Base-by-base conservation (phyloP, 164 flowering plant genomes). In the Saururus chinensis region DNA sequence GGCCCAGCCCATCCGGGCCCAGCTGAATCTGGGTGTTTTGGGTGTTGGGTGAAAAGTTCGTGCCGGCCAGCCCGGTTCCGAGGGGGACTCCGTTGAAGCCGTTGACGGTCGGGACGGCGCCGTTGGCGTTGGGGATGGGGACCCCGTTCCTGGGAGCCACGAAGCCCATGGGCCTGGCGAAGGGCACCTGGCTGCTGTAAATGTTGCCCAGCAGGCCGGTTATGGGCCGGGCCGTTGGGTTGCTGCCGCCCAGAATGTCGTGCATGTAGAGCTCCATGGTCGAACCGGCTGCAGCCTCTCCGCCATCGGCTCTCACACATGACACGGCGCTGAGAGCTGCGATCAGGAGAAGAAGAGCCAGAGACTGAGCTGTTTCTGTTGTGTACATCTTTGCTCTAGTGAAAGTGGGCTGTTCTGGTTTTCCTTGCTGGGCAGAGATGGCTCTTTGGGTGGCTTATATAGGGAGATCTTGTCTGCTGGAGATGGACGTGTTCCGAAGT, bases 171-270 rank as follows among this genome's bases (percentile, higher is more conserved):
- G 86, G 88, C 75, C 79, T 80, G 22, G 97, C 91, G 58, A 90
- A 90, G 63, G 97, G 91, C 35, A 84, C 91, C 65, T 86, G 91
- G 4, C 97, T 87, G 61, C 76, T 83, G 72, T 90, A 88, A 52
- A 90, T 86, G 79, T 78, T 90, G 10, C 95, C 97, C 12, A 87
- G 80, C 61, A 87, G 64, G 62, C 97, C 97, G 1, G 91, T 90
- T 57, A 87, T 75, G 8, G 97, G 97, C 65, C 95, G 71, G 12
- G 92, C 90, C 8, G 90, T 87, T 0, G 95, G 92, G 70, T 58
- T 83, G 56, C 77, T 90, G 9, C 92, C 89, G 4, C 97, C 97
- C 1, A 90, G 83, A 40, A 90, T 86, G 73, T 90, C 92, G 63
- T 90, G 97, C 87, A 90, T 79, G 81, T 77, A 87, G 7, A 90